Evolutionary conservation across 2,329 filamentous ascomycete genomes (phyloP).

Genomic region (Coniella lustricola): DNA sequence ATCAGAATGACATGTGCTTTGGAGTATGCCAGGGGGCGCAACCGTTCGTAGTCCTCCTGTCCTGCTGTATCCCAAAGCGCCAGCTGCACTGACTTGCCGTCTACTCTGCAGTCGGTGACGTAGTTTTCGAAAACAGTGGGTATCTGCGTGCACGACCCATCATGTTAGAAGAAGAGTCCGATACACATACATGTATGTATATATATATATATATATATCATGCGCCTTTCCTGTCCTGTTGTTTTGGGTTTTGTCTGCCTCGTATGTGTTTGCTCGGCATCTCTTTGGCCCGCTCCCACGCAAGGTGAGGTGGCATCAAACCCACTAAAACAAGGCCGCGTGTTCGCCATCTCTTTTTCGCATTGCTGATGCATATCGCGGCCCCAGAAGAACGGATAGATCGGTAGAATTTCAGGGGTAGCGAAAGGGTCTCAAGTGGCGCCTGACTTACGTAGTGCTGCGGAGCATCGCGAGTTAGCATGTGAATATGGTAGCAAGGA

Average conservation of each 20-base stretch:
- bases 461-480: conserved; percentile 21
- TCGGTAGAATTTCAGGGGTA: conserved; percentile 10
- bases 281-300: neutral
- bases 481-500: conserved; percentile 14
- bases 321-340: too few relatives aligned
- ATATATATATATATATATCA: too few relatives aligned
- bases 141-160: conserved; percentile 47
- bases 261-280: neutral
- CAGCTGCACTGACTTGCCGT: conserved; percentile 96
- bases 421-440: neutral
- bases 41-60: conserved; percentile 95
- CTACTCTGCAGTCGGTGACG: conserved; percentile 95
- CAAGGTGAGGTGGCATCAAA: conserved; percentile 6
- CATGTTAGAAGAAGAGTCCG: conserved; percentile 8
- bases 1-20: conserved; percentile 97
- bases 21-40: conserved; percentile 90
- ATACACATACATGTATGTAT: too few relatives aligned
- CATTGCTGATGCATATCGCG: too few relatives aligned
- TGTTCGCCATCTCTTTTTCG: too few relatives aligned
- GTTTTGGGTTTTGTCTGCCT: neutral
- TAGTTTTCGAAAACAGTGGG: conserved; percentile 99
- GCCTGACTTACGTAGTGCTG: conserved; percentile 51
- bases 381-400: neutral
- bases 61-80: conserved; percentile 99
- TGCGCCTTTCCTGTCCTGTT: too few relatives aligned